Percentiles rank a stretch among this genome's conserved stretches.
Conservation (phyloP, 1,284 basidiomycete genomes). For the Irpex lacteus region DNA sequence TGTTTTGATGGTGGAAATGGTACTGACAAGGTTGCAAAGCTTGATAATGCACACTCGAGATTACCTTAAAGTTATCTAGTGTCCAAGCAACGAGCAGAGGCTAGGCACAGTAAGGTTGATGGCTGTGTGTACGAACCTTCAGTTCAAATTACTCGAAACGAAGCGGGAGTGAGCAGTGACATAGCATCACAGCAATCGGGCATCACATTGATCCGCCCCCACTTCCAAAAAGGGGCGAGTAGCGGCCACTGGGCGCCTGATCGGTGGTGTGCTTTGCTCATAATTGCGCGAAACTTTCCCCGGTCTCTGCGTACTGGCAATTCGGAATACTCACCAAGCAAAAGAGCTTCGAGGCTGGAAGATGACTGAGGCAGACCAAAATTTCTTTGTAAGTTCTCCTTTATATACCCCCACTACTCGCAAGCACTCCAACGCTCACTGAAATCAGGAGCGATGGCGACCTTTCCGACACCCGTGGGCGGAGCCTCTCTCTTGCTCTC, state of each 20-base stretch:
- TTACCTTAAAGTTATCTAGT: not conserved
- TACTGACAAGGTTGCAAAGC: not conserved
- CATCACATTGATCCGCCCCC: not conserved
- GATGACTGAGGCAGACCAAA: not conserved
- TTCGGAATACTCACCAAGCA: not conserved
- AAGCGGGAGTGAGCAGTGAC: not conserved
- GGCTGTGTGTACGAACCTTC: not conserved
- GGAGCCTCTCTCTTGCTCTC: slow-evolving; percentile 83
- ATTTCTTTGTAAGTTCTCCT: not conserved
- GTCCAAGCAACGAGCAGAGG: not conserved
- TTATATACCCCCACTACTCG: not conserved
- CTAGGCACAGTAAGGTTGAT: not conserved
- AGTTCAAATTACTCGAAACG: not conserved
- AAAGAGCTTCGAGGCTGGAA: not conserved
- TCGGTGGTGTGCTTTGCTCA: slow-evolving; percentile 2
- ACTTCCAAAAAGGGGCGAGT: not conserved
- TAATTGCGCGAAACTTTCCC: not conserved
- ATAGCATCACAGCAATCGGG: not conserved
- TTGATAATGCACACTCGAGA: not conserved
- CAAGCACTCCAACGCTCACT: not conserved
- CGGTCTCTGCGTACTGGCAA: not conserved
- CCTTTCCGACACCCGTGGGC: slow-evolving; percentile 39
- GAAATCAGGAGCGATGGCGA: slow-evolving; percentile 15
- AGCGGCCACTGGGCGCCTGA: not conserved
- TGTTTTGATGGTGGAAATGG: not conserved